phyloP scores from a whole-genome alignment of 129 eudicot species.

The Flaveria trinervia region DNA sequence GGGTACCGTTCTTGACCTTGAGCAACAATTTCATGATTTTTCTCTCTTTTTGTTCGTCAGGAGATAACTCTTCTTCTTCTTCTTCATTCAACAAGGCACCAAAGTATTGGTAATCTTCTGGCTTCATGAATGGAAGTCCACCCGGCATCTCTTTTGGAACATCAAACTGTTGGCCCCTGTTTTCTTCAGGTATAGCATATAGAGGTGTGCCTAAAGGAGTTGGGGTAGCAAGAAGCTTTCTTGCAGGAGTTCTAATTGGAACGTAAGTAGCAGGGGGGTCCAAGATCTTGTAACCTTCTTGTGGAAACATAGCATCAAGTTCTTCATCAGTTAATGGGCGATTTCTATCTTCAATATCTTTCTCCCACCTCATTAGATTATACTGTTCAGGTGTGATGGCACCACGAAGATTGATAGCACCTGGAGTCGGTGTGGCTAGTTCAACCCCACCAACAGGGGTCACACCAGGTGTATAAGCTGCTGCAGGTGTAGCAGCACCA shows the following conservation, averaged over 20 bases:
- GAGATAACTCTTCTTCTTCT: constrained; percentile 75
- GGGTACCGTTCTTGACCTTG: constrained; percentile 94
- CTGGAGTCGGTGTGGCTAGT: constrained; percentile 94
- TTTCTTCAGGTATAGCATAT: constrained; percentile 85
- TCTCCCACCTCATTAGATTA: constrained; percentile 88
- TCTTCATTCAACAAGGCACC: constrained; percentile 76
- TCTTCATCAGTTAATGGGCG: constrained; percentile 92
- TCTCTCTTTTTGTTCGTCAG: constrained; percentile 90
- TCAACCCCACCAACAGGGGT: constrained; percentile 92
- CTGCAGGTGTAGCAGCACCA: constrained; percentile 78
- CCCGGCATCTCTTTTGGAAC: constrained; percentile 90
- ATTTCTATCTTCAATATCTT: constrained; percentile 93
- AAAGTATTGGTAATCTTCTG: constrained; percentile 87
- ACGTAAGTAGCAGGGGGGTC: constrained; percentile 88
- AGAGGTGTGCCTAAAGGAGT: constrained; percentile 87
- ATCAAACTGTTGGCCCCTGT: constrained; percentile 81
- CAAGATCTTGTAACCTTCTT: constrained; percentile 84
- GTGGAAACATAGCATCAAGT: constrained; percentile 87
- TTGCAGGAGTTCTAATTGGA: constrained; percentile 90
- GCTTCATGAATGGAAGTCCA: constrained; percentile 89
- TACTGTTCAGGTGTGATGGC: constrained; percentile 93
- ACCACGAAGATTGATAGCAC: constrained; percentile 63
- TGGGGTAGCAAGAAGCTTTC: constrained; percentile 95
- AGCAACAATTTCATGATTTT: constrained; percentile 91
- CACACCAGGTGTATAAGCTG: constrained; percentile 85